phyloP scores from a whole-genome alignment of 2,329 filamentous ascomycete genomes.

The Diaporthe ilicicola region DNA sequence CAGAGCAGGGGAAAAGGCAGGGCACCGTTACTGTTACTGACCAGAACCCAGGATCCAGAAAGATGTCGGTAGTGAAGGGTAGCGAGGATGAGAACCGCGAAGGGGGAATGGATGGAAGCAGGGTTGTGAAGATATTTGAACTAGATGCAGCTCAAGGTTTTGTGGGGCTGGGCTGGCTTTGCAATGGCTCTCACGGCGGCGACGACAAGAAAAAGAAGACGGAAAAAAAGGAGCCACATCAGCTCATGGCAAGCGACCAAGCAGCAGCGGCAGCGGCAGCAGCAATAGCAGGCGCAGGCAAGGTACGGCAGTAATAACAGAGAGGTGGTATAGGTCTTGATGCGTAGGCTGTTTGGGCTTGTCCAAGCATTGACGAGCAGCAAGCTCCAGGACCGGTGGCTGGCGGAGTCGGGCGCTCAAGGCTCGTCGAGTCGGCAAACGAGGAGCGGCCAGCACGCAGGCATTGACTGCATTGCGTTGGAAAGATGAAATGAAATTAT shows the following conservation, averaged over 20 bases:
- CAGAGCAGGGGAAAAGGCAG: conserved; percentile 23
- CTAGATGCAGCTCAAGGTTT: conserved; percentile 29
- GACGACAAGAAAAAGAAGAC: conserved; percentile 23
- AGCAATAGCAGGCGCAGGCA: conserved; percentile 1
- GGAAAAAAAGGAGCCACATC: conserved; percentile 29
- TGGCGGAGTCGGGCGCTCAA: conserved; percentile 25
- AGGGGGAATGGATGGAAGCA: conserved; percentile 30
- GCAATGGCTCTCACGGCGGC: conserved; percentile 21
- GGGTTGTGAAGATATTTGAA: conserved; percentile 36
- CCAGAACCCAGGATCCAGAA: conserved; percentile 28
- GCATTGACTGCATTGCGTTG: conserved; percentile 25
- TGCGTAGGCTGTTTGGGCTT: conserved; percentile 33
- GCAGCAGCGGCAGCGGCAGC: neutral
- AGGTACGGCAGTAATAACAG: conserved; percentile 19
- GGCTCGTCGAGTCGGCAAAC: conserved; percentile 20
- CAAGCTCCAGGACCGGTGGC: conserved; percentile 18
- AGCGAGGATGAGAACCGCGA: conserved; percentile 30
- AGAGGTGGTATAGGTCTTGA: conserved; percentile 32
- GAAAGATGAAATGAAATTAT: conserved; percentile 26
- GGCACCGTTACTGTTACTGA: conserved; percentile 29
- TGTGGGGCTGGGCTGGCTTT: conserved; percentile 26
- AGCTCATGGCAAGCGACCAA: conserved; percentile 30
- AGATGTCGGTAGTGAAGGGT: conserved; percentile 28
- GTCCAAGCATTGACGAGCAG: conserved; percentile 24
- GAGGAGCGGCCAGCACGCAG: conserved; percentile 22